Evolutionary conservation across 2,329 filamentous ascomycete genomes (phyloP), one percentile per base, ranked within the genome.

Genomic region (Talaromyces islandicus): DNA sequence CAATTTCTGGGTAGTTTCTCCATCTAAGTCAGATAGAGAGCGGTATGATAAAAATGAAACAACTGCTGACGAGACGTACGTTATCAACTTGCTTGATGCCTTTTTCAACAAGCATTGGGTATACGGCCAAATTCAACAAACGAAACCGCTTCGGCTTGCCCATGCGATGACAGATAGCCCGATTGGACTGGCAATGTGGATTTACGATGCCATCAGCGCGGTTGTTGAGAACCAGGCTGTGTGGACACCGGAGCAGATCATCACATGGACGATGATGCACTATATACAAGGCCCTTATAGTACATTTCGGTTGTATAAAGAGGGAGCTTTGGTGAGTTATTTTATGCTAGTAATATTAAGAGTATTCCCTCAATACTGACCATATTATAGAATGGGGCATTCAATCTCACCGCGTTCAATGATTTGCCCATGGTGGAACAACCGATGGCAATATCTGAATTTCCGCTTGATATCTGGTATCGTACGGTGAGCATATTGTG

Each of bases 181-280:
- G 0, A 83, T 90, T 0, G 88, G 83, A 0, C 75, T 91, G 2
- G 77, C 93, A 1, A 84, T 88, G 0, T 94, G 90, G 90, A 86
- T 93, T 35, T 89, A 89, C 65, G 90, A 93, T 74, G 21, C 24
- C 21, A 24, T 51, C 25, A 51, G 21, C 21, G 21, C 21, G 2
- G 48, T n/a, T 51, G 48, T 51, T 27, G 21, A 51, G 6, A n/a
- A 51, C 19, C 48, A 9, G 10, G 48, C 11, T 51, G 48, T 51
- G 12, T 51, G 48, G 48, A 27, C 48, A 2, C 48, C 48, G 7
- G 48, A 51, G 14, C 24, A 27, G 25, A 25, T 51, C 4, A 51
- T 51, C 14, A 51, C 48, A 51, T 51, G 48, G 48, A 51, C 48
- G 14, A 51, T 51, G 48, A 51, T 51, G 48, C 48, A 51, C 48